Percentiles rank a stretch among this genome's conserved stretches.
phyloP scores from a whole-genome alignment of 352 stramenopile species.

The Pythium folliculosum region DNA sequence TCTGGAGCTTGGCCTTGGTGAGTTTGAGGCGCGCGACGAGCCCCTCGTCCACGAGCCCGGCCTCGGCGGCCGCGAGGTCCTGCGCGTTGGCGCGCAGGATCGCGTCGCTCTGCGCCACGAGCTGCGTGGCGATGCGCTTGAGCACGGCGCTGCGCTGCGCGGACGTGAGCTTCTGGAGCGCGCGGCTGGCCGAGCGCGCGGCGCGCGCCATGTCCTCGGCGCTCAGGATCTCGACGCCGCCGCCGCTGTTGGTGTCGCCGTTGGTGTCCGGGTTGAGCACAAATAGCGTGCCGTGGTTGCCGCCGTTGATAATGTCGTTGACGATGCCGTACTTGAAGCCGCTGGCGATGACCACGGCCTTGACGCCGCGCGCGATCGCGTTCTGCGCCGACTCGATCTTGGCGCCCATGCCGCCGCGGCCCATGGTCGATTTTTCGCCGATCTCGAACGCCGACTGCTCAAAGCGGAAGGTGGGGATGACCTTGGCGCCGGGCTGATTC shows the following conservation, averaged over 20 bases:
- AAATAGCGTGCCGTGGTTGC: constrained; percentile 85
- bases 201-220: constrained; percentile 81
- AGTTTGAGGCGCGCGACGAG: constrained; percentile 82
- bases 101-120: constrained; percentile 78
- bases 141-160: constrained; percentile 89
- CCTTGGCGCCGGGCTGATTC: constrained; percentile 69
- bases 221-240: neutral
- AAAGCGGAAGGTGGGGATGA: constrained; percentile 73
- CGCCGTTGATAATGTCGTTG: constrained; percentile 82
- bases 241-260: constrained; percentile 8
- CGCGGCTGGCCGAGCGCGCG: constrained; percentile 81
- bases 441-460: constrained; percentile 70
- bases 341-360: constrained; percentile 93
- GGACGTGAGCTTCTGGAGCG: constrained; percentile 88
- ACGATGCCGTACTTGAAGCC: constrained; percentile 94
- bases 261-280: constrained; percentile 68
- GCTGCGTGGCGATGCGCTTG: constrained; percentile 81
- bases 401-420: constrained; percentile 94
- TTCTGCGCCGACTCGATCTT: constrained; percentile 92
- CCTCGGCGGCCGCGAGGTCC: constrained; percentile 88
- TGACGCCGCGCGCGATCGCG: constrained; percentile 89
- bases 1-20: constrained; percentile 93
- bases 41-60: constrained; percentile 60
- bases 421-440: constrained; percentile 77
- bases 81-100: constrained; percentile 93